phyloP scores from a whole-genome alignment of 805 yeast species.

The Cephaloascus fragrans region DNA sequence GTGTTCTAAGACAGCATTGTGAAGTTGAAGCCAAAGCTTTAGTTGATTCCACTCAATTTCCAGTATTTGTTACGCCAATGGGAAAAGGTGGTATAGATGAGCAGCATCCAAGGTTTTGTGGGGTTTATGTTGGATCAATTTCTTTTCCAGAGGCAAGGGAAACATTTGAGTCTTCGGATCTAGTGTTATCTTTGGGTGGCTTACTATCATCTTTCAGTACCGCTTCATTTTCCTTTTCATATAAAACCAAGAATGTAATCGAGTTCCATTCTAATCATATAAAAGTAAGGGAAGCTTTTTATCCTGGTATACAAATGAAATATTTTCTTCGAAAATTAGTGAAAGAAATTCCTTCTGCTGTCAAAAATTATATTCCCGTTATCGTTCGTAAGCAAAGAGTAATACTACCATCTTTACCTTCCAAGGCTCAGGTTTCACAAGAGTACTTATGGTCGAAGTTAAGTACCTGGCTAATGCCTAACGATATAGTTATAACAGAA shows the following conservation, averaged over 20 bases:
- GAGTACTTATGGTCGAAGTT: constrained; percentile 16
- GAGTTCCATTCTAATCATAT: constrained; percentile 15
- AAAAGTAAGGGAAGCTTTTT: constrained; percentile 9
- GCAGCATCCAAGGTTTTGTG: constrained; percentile 10
- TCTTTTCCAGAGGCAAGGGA: constrained; percentile 14
- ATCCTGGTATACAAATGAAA: constrained; percentile 12
- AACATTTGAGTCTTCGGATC: constrained; percentile 12
- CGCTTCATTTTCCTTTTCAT: constrained; percentile 13
- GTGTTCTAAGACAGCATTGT: constrained; percentile 11
- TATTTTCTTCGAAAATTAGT: constrained; percentile 6
- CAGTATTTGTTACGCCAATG: constrained; percentile 14
- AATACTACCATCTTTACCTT: background rate
- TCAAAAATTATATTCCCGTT: constrained; percentile 10
- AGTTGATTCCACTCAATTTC: constrained; percentile 10
- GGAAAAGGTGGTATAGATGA: constrained; percentile 15
- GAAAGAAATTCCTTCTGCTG: constrained; percentile 6
- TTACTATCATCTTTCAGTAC: constrained; percentile 14
- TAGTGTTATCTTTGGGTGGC: constrained; percentile 14
- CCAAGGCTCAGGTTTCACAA: constrained; percentile 8
- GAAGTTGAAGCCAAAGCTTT: constrained; percentile 9
- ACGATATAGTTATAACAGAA: constrained; percentile 17
- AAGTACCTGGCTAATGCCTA: constrained; percentile 15
- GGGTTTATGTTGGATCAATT: constrained; percentile 14
- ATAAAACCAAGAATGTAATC: constrained; percentile 11
- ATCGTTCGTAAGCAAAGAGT: background rate